Conservation (phyloP, 1,284 basidiomycete species). For the Ceraceosorus guamensis region DNA sequence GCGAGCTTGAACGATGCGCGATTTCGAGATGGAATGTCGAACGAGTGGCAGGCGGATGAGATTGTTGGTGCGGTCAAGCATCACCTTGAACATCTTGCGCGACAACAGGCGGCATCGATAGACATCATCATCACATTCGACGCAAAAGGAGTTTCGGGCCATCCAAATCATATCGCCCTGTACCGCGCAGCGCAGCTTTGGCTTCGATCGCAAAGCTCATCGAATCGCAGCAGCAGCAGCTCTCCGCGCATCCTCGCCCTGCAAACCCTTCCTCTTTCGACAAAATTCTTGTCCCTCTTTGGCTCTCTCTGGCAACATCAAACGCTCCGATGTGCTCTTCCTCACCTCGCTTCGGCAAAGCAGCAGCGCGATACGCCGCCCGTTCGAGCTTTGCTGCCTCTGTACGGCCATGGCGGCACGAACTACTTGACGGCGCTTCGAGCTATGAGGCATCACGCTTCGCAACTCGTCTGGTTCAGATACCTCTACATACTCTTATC, state of each 20-base stretch:
- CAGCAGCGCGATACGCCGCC: no score
- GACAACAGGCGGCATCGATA: slow-evolving; percentile 2
- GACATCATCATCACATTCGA: slow-evolving; percentile 93
- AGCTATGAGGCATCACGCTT: slow-evolving; percentile 37
- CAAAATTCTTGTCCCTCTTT: slow-evolving; percentile 8
- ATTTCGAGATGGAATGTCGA: slow-evolving; percentile 72
- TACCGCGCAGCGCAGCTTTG: slow-evolving; percentile 50
- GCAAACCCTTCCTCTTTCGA: background rate
- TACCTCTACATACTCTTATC: slow-evolving; percentile 39
- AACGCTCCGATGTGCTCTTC: slow-evolving; percentile 6
- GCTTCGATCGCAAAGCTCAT: background rate
- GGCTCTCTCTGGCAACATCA: background rate
- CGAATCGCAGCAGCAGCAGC: background rate
- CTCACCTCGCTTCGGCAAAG: slow-evolving; percentile 17
- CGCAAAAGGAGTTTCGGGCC: slow-evolving; percentile 66
- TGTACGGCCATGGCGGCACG: no score
- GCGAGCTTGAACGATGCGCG: slow-evolving; percentile 67
- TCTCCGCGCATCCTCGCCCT: slow-evolving; percentile 7
- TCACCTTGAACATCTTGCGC: no score
- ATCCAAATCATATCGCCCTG: slow-evolving; percentile 81
- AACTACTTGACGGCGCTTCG: slow-evolving; percentile 20
- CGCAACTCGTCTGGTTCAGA: slow-evolving; percentile 45
- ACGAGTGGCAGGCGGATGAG: slow-evolving; percentile 58
- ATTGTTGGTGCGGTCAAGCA: slow-evolving; percentile 36
- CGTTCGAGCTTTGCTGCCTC: no score